Base-by-base conservation (phyloP, 2,329 filamentous ascomycete genomes). In the Ophiostoma pallidulum region DNA sequence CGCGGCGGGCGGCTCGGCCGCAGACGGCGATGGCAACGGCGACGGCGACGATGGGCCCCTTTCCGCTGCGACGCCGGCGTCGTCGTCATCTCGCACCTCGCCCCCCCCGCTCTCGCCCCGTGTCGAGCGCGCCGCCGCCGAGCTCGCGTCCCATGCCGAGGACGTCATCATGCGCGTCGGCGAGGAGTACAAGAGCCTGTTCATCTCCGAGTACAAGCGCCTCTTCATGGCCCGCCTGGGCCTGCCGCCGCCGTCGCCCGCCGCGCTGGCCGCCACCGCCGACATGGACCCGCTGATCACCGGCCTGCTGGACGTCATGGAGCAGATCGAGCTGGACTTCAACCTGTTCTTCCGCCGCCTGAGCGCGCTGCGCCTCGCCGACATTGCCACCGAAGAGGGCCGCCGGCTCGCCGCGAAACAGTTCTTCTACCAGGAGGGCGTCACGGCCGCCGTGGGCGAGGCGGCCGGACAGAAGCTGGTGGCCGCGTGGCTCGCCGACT, bases 261-360 rank as follows among this genome's bases (percentile, higher is more conserved):
- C 33, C 22, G 37, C 40, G 3, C 41, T 44, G 81, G 79, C 58
- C 75, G 70, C 0, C 73, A 76, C 56, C 80, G 82, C 53, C 77
- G 91, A 96, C 62, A 94, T 96, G 57, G 76, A 94, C 19, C 67
- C 75, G 1, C 66, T 97, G 3, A 92, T 91, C 61, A 89, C 84
- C n/a, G 80, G 87, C 47, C 66, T 87, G 10, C 73, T 98, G 0
- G 88, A 96, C 61, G 81, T 78, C 0, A 73, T 98, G 65, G 85
- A 95, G 62, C 76, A 77, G 1, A 68, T 90, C 16, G 86, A 94
- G 60, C 69, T 98, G 3, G 92, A 98, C 62, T 98, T 96, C 65
- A 87, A 94, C 60, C 86, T 94, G 58, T 92, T 94, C 62, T 97
- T 97, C 74, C 78, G 94, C 33, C 77, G 83, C 8, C 71, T 98